A percentile compares a stretch with the other conserved stretches of the same genome.
phyloP scores from a whole-genome alignment of 176 grass and related monocot genomes.

The Musa troglodytarum region DNA sequence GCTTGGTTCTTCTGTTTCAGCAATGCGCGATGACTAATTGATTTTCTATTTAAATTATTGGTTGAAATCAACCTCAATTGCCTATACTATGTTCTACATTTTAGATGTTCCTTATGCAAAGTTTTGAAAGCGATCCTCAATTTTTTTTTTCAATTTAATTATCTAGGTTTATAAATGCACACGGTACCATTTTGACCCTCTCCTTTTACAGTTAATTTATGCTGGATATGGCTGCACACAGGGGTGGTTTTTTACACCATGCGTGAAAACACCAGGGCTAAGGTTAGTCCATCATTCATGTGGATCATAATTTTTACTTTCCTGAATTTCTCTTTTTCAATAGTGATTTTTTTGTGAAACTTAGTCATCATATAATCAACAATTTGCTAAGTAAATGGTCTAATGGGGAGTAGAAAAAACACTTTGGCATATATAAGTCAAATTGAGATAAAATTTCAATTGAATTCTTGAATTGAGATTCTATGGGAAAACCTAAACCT shows the following conservation, averaged over 20 bases:
- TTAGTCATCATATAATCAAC: too few relatives aligned
- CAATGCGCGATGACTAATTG: too few relatives aligned
- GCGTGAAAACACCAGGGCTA: constrained; percentile 59
- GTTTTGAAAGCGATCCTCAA: not conserved
- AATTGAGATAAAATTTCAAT: not conserved
- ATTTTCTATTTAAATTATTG: too few relatives aligned
- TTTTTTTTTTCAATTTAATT: too few relatives aligned
- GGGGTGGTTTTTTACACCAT: constrained; percentile 97
- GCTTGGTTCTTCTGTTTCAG: too few relatives aligned
- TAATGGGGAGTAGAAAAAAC: too few relatives aligned
- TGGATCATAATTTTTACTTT: not conserved
- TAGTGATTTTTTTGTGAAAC: too few relatives aligned
- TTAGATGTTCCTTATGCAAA: not conserved
- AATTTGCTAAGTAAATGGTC: too few relatives aligned
- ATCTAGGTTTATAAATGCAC: not conserved
- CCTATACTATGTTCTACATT: not conserved
- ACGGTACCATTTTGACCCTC: not conserved
- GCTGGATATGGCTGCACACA: constrained; percentile 85
- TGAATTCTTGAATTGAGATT: not conserved
- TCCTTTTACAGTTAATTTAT: constrained; percentile 74
- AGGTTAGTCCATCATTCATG: constrained; percentile 36
- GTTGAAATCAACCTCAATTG: too few relatives aligned
- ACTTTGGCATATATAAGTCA: not conserved
- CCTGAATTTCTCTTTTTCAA: not conserved
- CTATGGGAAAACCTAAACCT: not conserved